Base-by-base conservation (phyloP, 345 rosid genomes). In the Microthlaspi erraticum region DNA sequence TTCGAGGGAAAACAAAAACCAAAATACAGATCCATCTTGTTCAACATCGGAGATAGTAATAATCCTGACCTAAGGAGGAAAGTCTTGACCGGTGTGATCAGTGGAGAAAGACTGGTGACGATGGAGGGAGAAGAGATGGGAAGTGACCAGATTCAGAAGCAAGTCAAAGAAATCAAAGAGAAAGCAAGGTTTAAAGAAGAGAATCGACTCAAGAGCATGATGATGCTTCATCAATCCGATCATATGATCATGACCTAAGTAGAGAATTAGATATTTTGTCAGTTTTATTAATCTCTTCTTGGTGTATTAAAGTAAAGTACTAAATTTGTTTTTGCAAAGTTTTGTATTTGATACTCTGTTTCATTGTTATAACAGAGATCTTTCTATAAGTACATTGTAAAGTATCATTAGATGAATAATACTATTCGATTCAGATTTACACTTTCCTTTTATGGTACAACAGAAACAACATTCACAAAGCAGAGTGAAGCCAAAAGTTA, bases 31-130 rank as follows among this genome's bases (percentile, higher is more conserved):
- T 65, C n/a, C 70, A 65, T 65, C n/a, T 6, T 51, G 29, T 65
- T 65, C 60, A 51, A 65, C 38, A 50, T 65, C 59, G 26, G 49
- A 20, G 70, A 65, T 65, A 38, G 31, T 10, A 52, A 39, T 37
- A 66, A 66, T 26, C 70, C 71, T 0, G 61, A 66, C 53, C 11
- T 66, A 41, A 66, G 71, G 32, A 53, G 52, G 61, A 66, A 41
- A 53, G 61, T 66, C 32, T 12, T 66, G 7, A 8, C 16, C 0
- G 61, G 71, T 12, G 71, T 53, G 41, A 66, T 66, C 17, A 17
- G 5, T 53, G 71, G n/a, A n/a, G 52, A 16, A 10, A 66, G 10
- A 1, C 13, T 66, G n/a, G 71, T 66, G 50, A 66, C 52, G 5
- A 66, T 66, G 71, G 12, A 41, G 12, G 16, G 0, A 29, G 32